Evolutionary conservation across 2,329 filamentous ascomycete species (phyloP), one percentile per base, ranked within the genome.

Genomic region (Sporothrix luriei): DNA sequence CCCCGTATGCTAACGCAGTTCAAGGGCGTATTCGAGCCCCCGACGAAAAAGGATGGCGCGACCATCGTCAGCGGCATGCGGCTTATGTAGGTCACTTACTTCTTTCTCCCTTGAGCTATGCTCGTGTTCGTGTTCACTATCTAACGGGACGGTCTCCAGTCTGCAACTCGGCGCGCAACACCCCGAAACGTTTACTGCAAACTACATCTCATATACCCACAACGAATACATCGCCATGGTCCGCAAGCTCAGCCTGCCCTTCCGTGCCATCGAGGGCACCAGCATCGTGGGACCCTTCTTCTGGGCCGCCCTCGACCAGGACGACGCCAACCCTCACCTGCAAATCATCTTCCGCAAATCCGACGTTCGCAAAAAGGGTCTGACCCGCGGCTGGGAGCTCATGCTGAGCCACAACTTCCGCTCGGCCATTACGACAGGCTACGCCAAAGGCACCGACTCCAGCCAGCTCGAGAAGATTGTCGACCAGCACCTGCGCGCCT

Each of bases 331-430:
- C 72, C 84, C 83, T 49, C 84, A 87, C 77, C 78, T 89, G 59
- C 87, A 89, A 74, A 85, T 89, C 73, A 82, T 89, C 71, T 87
- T 87, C 75, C 84, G 87, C 73, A 89, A 89, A 77, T 88, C 85
- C n/a, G 87, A 89, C 74, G 87, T 89, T 46, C 84, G 85, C 66
- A 89, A 89, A 76, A 88, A 86, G 78, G 87, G 86, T 72, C 82
- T 82, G 75, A 89, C 87, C 19, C 84, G 87, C 69, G 87, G 87
- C 57, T 89, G 86, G 86, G 87, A 89, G 78, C 80, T 88, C 69
- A 87, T 87, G 80, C 82, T 89, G 49, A 87, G 85, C 3, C 81
- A 89, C 77, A 83, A 81, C 61, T 84, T 88, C 77, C 79, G 77
- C 14, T 84, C 82, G 2, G 79, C 80, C 73, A 82, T 88, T 72